These are phyloP conservation scores for Plasmodium vivax DNA, from an alignment of 169 alveolate species.

Conservation along the genomic window DNA sequence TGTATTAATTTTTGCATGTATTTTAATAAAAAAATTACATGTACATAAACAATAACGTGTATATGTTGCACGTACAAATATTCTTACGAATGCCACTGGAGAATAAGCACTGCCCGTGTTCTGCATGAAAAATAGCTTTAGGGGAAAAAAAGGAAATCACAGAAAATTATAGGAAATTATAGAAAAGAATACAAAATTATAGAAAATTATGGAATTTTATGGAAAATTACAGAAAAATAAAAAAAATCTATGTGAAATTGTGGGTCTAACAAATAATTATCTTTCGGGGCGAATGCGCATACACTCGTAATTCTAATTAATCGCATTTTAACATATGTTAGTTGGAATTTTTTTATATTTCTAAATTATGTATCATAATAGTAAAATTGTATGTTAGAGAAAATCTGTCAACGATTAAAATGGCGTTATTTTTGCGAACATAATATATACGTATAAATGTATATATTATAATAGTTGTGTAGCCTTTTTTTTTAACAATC, in stretches of 20 bases:
- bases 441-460: background rate
- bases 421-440: background rate
- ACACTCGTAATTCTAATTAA: background rate
- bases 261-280: background rate
- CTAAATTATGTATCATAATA: background rate
- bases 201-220: too few species aligned
- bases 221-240: background rate
- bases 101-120: background rate
- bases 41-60: background rate
- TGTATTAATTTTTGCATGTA: background rate
- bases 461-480: background rate
- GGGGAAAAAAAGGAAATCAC: background rate
- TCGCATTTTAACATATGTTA: background rate
- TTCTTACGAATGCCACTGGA: background rate
- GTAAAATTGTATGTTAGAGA: background rate
- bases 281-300: background rate
- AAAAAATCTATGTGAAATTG: background rate
- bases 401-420: background rate
- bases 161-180: too few species aligned
- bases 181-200: too few species aligned
- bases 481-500: background rate
- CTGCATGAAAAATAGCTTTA: background rate
- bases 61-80: background rate
- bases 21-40: background rate
- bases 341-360: background rate